These are phyloP conservation scores for Trametopsis cervina DNA, from an alignment of 768 basidiomycete genomes.

Conservation along the genomic window DNA sequence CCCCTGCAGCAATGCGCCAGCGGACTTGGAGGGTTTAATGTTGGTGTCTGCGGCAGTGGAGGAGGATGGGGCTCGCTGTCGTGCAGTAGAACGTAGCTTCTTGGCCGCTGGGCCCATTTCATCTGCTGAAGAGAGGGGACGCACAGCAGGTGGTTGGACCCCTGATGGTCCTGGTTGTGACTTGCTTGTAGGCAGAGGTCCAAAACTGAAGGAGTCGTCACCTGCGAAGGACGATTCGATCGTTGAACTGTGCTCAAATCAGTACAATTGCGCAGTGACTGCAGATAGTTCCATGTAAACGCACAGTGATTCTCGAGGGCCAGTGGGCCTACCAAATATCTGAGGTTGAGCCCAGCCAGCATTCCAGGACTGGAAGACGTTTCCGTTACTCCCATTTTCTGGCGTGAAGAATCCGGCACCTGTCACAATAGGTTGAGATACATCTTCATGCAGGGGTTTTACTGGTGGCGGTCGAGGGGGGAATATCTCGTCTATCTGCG, in stretches of 20 bases:
- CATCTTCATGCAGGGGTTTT: constrained; percentile 49
- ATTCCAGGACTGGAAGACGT: constrained; percentile 53
- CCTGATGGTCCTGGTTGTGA: constrained; percentile 25
- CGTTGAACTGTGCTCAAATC: constrained; percentile 35
- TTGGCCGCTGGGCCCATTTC: constrained; percentile 76
- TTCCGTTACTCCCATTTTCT: constrained; percentile 48
- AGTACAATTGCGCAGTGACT: constrained; percentile 5
- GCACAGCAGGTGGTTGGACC: constrained; percentile 43
- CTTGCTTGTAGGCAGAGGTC: constrained; percentile 22
- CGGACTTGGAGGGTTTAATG: constrained; percentile 51
- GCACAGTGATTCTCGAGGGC: constrained; percentile 60
- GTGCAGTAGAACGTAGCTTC: constrained; percentile 61
- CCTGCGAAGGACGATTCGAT: constrained; percentile 49
- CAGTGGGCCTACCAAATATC: constrained; percentile 46
- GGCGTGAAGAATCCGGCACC: constrained; percentile 75
- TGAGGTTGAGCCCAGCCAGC: constrained; percentile 42
- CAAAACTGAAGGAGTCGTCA: constrained; percentile 49
- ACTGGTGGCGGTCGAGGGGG: constrained; percentile 54
- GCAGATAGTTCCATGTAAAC: constrained; percentile 15
- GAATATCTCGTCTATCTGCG: constrained; percentile 67
- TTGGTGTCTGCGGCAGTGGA: constrained; percentile 17
- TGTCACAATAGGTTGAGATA: constrained; percentile 46
- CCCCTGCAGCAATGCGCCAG: constrained; percentile 26
- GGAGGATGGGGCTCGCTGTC: constrained; percentile 39
- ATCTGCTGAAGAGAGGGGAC: constrained; percentile 78